Evolutionary conservation across 2,329 filamentous ascomycete species (phyloP).

Genomic region (Harringtonia lauricola): DNA sequence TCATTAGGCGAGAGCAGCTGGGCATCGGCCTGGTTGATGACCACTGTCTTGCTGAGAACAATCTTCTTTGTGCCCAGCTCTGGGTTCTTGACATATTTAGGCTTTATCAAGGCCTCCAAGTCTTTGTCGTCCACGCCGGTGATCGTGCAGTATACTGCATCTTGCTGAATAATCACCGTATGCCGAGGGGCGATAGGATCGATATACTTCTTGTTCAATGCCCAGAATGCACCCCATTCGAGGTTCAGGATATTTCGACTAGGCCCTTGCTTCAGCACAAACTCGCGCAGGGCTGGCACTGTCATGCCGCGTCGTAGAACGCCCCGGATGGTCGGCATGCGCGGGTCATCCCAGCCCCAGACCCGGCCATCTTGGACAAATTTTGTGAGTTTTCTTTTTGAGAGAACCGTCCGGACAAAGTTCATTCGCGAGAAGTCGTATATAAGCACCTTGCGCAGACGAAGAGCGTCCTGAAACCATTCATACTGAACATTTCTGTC

Average conservation of each 20-base stretch:
- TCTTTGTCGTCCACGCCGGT: slow-evolving; percentile 56
- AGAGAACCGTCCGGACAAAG: slow-evolving; percentile 70
- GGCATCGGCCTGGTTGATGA: slow-evolving; percentile 79
- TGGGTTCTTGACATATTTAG: slow-evolving; percentile 80
- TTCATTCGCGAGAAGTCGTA: slow-evolving; percentile 80
- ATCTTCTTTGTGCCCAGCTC: slow-evolving; percentile 79
- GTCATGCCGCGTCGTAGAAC: slow-evolving; percentile 69
- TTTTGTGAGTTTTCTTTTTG: slow-evolving; percentile 76
- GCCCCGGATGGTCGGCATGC: slow-evolving; percentile 67
- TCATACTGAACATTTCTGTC: slow-evolving; percentile 78
- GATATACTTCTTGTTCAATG: slow-evolving; percentile 68
- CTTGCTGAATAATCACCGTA: slow-evolving; percentile 59
- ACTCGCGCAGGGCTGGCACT: slow-evolving; percentile 67
- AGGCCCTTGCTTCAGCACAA: slow-evolving; percentile 73
- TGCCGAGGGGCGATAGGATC: slow-evolving; percentile 64
- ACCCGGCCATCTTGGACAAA: slow-evolving; percentile 46
- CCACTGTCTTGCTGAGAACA: slow-evolving; percentile 59
- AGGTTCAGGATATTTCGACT: slow-evolving; percentile 73
- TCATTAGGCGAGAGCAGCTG: slow-evolving; percentile 70
- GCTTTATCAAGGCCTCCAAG: slow-evolving; percentile 56
- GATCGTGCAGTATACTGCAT: slow-evolving; percentile 59
- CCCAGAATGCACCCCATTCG: slow-evolving; percentile 69
- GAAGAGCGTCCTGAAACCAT: slow-evolving; percentile 68
- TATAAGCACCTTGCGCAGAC: slow-evolving; percentile 66
- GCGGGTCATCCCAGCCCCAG: slow-evolving; percentile 51